Evolutionary conservation across 2,329 filamentous ascomycete species (phyloP), one percentile per base, ranked within the genome.

Genomic region (Fusarium algeriense): DNA sequence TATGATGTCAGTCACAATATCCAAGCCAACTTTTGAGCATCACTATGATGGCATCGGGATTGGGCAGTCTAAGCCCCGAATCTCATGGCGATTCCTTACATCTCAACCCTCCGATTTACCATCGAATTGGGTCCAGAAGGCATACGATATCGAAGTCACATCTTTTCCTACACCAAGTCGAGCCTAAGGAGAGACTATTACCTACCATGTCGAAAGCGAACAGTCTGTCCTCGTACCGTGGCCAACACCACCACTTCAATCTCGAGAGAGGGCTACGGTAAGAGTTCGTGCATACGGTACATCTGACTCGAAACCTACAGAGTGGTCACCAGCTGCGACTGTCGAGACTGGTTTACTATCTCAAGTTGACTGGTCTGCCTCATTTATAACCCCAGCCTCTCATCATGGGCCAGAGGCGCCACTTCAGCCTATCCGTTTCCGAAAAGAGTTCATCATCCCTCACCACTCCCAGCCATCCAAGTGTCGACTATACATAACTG

Each of bases 401-500:
- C 45, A n/a, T 10, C 40, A 57, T 26, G 50, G 50, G 7, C 57
- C 63, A 9, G 26, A 64, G 5, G 61, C 48, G 2, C 64, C 64
- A 13, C 40, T 67, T 5, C 58, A 40, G 17, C 64, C 64, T 3
- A 50, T 60, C 23, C 38, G 46, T 3, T 54, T 67, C 34, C 38
- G 52, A 10, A 63, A 59, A 23, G 44, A 28, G 17, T 67, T 63
- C 30, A 34, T 12, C n/a, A 9, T 63, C 1, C 54, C 59, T 7
- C 20, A 59, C 7, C 5, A 43, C 20, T 19, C 11, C 7, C 17
- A 30, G 11, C 7, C 19, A 20, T 38, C 46, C 1, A 44, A 32
- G 19, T 59, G 46, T 13, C 77, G 83, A 2, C 71, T 86, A 1
- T 85, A 85, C 50, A 81, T 84, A 43, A 81, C 78, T 11, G 80